phyloP scores from a whole-genome alignment of 176 grass and related monocot genomes.

The Lolium perenne region DNA sequence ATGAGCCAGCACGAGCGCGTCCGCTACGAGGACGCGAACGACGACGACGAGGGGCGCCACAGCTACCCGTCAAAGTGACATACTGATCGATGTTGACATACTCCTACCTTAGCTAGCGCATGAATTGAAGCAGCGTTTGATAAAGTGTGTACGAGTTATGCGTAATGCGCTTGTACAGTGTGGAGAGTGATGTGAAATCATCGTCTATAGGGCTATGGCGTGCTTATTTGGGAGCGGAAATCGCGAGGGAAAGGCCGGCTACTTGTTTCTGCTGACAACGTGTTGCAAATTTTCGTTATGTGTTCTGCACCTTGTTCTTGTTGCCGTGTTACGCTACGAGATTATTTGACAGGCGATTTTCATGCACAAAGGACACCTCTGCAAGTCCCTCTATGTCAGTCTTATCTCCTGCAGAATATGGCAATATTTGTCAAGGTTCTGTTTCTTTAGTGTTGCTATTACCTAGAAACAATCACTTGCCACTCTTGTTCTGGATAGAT shows the following conservation, averaged over 20 bases:
- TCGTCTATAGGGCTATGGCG: not conserved
- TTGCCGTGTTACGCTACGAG: not conserved
- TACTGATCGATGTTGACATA: not conserved
- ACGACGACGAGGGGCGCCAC: not conserved
- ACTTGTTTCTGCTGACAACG: not conserved
- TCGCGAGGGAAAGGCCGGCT: not conserved
- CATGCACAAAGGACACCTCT: no score
- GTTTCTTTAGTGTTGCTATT: no score
- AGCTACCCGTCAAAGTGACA: not conserved
- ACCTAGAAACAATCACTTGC: no score
- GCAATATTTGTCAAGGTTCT: no score
- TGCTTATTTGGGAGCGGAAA: slow-evolving; percentile 1
- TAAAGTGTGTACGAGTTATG: not conserved
- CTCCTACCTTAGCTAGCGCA: not conserved
- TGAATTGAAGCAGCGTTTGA: not conserved
- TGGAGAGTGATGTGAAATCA: not conserved
- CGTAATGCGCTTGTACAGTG: not conserved
- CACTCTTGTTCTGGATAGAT: no score
- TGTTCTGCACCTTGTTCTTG: not conserved
- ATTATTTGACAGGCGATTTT: not conserved
- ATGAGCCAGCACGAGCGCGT: slow-evolving; percentile 27
- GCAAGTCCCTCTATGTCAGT: not conserved
- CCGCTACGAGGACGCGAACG: not conserved
- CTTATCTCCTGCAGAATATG: no score
- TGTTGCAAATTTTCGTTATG: not conserved